Evolutionary conservation across 2,329 filamentous ascomycete genomes (phyloP).

Genomic region (Dryadomyces quercivorus): DNA sequence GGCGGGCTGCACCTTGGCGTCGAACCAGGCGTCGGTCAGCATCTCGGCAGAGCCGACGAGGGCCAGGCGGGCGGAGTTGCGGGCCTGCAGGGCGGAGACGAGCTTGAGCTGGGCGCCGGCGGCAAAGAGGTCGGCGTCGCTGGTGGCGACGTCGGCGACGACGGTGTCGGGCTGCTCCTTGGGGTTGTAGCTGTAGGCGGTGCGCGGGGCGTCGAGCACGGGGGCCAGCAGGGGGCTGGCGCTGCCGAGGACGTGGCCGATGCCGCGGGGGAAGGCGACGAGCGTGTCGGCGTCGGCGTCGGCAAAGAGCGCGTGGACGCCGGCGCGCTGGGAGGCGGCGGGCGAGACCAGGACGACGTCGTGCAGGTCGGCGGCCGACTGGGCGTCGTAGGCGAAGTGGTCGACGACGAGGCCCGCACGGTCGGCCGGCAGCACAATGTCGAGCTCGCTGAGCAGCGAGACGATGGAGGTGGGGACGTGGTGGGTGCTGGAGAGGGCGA

Average conservation of each 20-base stretch:
- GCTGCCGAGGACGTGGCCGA: constrained; percentile 66
- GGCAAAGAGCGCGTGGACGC: constrained; percentile 66
- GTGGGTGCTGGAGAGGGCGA: constrained; percentile 64
- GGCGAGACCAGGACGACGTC: constrained; percentile 78
- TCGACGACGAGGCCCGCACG: constrained; percentile 79
- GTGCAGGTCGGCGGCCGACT: constrained; percentile 68
- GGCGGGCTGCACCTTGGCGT: constrained; percentile 58
- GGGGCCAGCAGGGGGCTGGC: constrained; percentile 66
- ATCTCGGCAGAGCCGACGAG: constrained; percentile 79
- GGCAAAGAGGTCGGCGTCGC: constrained; percentile 57
- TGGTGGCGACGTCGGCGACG: constrained; percentile 42
- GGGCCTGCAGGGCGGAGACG: constrained; percentile 77
- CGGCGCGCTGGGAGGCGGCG: constrained; percentile 47
- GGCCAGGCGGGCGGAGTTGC: constrained; percentile 83
- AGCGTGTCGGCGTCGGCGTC: constrained; percentile 35
- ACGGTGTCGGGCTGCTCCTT: constrained; percentile 60
- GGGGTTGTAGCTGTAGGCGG: constrained; percentile 87
- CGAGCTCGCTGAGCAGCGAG: constrained; percentile 74
- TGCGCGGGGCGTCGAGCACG: constrained; percentile 68
- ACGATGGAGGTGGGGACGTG: constrained; percentile 61
- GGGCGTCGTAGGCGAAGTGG: constrained; percentile 84
- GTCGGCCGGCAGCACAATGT: constrained; percentile 77
- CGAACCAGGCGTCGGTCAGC: constrained; percentile 81
- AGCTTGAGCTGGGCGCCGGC: constrained; percentile 73
- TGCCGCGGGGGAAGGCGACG: constrained; percentile 69